phyloP scores from a whole-genome alignment of 2,329 filamentous ascomycete genomes.

The Microcyclosporella mali region DNA sequence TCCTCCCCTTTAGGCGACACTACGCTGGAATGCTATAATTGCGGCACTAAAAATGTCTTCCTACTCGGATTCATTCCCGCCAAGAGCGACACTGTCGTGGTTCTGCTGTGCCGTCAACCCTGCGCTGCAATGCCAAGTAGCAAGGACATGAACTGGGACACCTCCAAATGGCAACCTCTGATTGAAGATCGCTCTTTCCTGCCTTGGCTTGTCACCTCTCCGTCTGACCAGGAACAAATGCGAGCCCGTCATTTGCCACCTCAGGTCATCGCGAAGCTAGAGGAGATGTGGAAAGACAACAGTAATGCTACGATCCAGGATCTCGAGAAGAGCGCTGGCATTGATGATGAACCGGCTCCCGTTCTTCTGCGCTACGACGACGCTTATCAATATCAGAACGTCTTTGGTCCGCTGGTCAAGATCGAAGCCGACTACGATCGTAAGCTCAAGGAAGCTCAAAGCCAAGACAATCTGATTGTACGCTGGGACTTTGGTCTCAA shows the following conservation, averaged over 20 bases:
- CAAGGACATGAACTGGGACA: conserved; percentile 99
- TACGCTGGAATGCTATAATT: conserved; percentile 97
- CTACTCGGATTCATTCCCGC: conserved; percentile 95
- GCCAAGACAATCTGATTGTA: conserved; percentile 88
- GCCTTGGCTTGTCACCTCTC: conserved; percentile 82
- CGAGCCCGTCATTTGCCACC: conserved; percentile 88
- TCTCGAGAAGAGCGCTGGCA: conserved; percentile 81
- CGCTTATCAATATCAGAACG: conserved; percentile 97
- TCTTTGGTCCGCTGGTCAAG: conserved; percentile 95
- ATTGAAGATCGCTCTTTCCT: conserved; percentile 96
- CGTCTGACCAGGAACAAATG: conserved; percentile 90
- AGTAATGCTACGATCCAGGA: conserved; percentile 80
- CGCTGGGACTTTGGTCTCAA: conserved; percentile 94
- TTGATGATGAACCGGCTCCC: conserved; percentile 91
- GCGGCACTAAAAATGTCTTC: conserved; percentile 98
- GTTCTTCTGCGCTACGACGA: conserved; percentile 93
- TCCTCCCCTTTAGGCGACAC: conserved; percentile 91
- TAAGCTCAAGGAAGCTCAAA: conserved; percentile 96
- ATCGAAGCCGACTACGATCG: conserved; percentile 97
- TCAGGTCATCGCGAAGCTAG: conserved; percentile 90
- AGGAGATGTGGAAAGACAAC: conserved; percentile 98
- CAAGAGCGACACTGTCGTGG: conserved; percentile 96
- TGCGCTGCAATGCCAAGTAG: conserved; percentile 91
- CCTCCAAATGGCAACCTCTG: conserved; percentile 91
- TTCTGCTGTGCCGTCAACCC: conserved; percentile 90